Conservation (phyloP, 495 filamentous ascomycete species). For the Trichoderma asperelloides region DNA sequence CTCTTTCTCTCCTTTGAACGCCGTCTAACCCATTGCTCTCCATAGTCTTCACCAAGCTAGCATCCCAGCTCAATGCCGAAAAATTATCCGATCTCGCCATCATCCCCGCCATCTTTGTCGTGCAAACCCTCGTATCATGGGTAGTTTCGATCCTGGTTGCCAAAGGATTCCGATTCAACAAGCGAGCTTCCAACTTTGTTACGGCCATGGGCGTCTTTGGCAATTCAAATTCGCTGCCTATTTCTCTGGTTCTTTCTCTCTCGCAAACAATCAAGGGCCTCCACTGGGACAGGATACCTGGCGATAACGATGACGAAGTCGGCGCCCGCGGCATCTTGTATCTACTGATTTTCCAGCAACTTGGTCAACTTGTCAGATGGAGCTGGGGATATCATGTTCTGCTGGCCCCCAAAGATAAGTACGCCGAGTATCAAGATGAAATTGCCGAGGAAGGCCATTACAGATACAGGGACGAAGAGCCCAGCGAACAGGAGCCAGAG, state of each 20-base stretch:
- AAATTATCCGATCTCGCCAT: conserved; percentile 85
- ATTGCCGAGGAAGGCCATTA: conserved; percentile 62
- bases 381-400: conserved; percentile 96
- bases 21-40: conserved; percentile 7
- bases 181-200: conserved; percentile 82
- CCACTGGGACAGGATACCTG: conserved; percentile 83
- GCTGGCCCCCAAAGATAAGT: conserved; percentile 68
- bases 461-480: conserved; percentile 43
- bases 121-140: conserved; percentile 81
- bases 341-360: conserved; percentile 92
- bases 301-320: conserved; percentile 93
- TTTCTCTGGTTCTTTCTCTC: conserved; percentile 88
- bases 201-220: conserved; percentile 97
- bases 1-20: neutral
- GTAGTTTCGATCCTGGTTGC: conserved; percentile 59
- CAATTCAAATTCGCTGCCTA: conserved; percentile 96
- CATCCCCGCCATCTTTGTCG: conserved; percentile 85
- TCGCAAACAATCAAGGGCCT: conserved; percentile 85
- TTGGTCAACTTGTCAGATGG: conserved; percentile 92
- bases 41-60: conserved; percentile 91
- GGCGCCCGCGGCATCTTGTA: conserved; percentile 91
- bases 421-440: conserved; percentile 48
- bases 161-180: conserved; percentile 68
- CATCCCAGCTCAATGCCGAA: conserved; percentile 85
- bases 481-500: conserved; percentile 24